Conservation (phyloP, 1,284 basidiomycete species). For the Ustilago lituana region DNA sequence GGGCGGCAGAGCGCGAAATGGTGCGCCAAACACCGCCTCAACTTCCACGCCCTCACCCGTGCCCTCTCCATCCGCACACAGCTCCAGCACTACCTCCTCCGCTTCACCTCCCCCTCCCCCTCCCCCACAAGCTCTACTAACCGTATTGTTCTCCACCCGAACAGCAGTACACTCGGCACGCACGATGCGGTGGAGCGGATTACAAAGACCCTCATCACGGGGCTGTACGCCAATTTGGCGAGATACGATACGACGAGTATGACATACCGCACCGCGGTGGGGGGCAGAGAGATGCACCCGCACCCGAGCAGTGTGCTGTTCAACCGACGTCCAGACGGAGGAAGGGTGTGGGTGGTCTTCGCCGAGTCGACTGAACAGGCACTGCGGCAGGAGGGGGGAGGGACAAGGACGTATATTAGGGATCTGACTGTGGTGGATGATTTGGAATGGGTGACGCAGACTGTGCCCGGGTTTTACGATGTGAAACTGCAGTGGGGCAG, state of each 20-base stretch:
- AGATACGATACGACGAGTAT: conserved; percentile 11
- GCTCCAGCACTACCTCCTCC: conserved; percentile 87
- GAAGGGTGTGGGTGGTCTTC: conserved; percentile 84
- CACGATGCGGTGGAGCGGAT: conserved; percentile 69
- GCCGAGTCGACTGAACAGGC: conserved; percentile 83
- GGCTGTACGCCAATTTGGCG: conserved; percentile 93
- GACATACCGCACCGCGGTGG: conserved; percentile 83
- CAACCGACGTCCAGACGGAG: conserved; percentile 84
- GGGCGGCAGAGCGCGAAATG: conserved; percentile 83
- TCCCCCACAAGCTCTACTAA: no score
- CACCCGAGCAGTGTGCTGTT: conserved; percentile 96
- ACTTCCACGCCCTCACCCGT: conserved; percentile 89
- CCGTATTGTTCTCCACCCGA: no score
- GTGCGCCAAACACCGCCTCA: conserved; percentile 91
- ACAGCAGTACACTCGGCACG: conserved; percentile 75
- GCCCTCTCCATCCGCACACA: conserved; percentile 91
- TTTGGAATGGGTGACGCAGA: conserved; percentile 65
- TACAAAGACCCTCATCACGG: conserved; percentile 84
- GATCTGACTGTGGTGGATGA: conserved; percentile 70
- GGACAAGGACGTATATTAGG: conserved; percentile 74
- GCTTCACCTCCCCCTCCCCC: conserved; percentile 73
- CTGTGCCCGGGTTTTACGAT: conserved; percentile 21
- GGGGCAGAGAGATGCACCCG: conserved; percentile 76
- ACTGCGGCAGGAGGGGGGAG: not conserved
- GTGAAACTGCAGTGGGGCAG: conserved; percentile 7